Conservation (phyloP, 441 rosid species). For the Aleurites moluccanus region DNA sequence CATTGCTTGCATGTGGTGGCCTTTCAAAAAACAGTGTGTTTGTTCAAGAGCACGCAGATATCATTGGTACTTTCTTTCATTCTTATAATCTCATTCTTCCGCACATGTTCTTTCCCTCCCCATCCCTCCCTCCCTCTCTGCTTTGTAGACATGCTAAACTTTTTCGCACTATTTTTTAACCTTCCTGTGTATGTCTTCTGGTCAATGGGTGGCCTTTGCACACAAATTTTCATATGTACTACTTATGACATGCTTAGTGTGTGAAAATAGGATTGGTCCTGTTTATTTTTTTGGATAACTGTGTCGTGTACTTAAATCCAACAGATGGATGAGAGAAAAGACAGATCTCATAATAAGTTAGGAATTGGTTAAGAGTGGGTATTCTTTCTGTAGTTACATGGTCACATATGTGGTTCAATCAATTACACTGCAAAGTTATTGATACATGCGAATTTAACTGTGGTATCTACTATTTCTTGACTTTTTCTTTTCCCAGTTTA, state of each 20-base stretch:
- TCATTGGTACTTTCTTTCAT: constrained; percentile 44
- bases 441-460: not conserved
- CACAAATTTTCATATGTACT: not conserved
- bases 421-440: not conserved
- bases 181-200: not conserved
- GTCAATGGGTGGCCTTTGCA: not conserved
- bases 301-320: not conserved
- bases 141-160: not conserved
- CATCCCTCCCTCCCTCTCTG: not conserved
- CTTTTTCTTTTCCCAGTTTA: not conserved
- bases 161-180: not conserved
- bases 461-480: not conserved
- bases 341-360: not conserved
- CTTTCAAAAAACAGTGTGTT: constrained; percentile 73
- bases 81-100: not conserved
- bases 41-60: constrained; percentile 91
- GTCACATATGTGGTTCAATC: not conserved
- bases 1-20: constrained; percentile 89
- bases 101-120: not conserved
- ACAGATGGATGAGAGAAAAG: not conserved
- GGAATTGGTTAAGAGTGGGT: not conserved
- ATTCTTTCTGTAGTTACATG: constrained; percentile 2
- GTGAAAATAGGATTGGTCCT: not conserved
- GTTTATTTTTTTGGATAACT: not conserved
- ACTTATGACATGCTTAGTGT: not conserved